These are phyloP conservation scores for Plasmodium yoelii DNA, from an alignment of 169 alveolate genomes.

Conservation along the genomic window DNA sequence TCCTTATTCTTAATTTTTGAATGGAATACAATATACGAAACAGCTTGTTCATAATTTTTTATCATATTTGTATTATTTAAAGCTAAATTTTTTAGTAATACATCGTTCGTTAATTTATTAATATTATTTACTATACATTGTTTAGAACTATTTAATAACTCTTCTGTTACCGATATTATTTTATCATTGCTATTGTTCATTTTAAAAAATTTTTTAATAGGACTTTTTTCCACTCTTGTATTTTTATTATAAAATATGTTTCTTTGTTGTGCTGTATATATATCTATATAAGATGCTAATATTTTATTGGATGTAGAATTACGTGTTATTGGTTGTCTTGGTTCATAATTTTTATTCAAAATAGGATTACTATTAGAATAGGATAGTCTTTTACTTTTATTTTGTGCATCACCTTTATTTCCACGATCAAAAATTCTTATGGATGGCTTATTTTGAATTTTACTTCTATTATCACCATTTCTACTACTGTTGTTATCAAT, in stretches of 20 bases:
- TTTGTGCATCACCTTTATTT: too few species aligned
- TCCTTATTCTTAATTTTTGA: neutral
- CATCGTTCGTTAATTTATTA: conserved; percentile 17
- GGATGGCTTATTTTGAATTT: too few species aligned
- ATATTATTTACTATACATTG: conserved; percentile 16
- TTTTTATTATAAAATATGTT: conserved; percentile 20
- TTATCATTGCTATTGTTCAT: neutral
- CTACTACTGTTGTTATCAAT: too few species aligned
- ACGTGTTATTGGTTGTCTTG: neutral
- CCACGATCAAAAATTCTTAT: too few species aligned
- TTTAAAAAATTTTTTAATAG: conserved; percentile 12
- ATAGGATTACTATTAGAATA: too few species aligned
- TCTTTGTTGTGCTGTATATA: conserved; percentile 34
- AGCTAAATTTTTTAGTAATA: conserved; percentile 26
- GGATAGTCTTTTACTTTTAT: too few species aligned
- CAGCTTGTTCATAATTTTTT: conserved; percentile 19
- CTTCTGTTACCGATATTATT: conserved; percentile 21
- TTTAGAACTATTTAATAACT: conserved; percentile 15
- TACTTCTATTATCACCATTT: too few species aligned
- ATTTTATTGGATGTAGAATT: too few species aligned
- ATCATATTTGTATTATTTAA: conserved; percentile 17
- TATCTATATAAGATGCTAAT: neutral
- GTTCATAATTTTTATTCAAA: neutral
- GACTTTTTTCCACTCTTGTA: neutral
- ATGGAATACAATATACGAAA: neutral